Percentiles rank a stretch among this genome's conserved stretches.
phyloP scores from a whole-genome alignment of 768 basidiomycete genomes.

The Hygrocybe coccinea region DNA sequence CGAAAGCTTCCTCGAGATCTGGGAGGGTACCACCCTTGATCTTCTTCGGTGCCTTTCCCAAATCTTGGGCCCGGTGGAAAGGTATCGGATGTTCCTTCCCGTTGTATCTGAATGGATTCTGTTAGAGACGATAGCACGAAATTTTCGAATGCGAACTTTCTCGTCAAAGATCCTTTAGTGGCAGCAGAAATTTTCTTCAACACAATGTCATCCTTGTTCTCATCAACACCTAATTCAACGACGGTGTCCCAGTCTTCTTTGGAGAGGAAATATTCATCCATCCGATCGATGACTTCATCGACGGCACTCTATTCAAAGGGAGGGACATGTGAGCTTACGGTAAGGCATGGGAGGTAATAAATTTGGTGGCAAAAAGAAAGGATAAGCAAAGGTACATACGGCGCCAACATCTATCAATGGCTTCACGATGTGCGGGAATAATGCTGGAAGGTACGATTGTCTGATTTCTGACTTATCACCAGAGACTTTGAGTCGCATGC shows the following conservation, averaged over 20 bases:
- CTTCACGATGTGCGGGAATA: conserved; percentile 74
- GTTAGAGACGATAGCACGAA: not conserved
- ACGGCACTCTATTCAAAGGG: conserved; percentile 57
- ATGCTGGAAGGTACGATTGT: conserved; percentile 84
- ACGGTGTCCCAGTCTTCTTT: conserved; percentile 97
- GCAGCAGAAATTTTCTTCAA: conserved; percentile 79
- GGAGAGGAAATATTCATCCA: conserved; percentile 93
- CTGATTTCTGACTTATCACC: conserved; percentile 88
- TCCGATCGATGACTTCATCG: conserved; percentile 73
- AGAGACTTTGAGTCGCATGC: conserved; percentile 92
- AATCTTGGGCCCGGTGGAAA: conserved; percentile 83
- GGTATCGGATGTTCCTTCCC: conserved; percentile 85
- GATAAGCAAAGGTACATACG: conserved; percentile 57
- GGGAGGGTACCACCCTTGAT: conserved; percentile 70
- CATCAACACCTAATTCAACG: conserved; percentile 86
- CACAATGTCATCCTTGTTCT: conserved; percentile 65
- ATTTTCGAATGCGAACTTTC: conserved; percentile 50
- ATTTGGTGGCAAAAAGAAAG: not conserved
- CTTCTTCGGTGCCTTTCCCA: conserved; percentile 78
- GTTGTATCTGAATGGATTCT: conserved; percentile 64
- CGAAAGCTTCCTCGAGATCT: conserved; percentile 89
- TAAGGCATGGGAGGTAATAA: conserved; percentile 1
- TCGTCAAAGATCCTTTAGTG: conserved; percentile 81
- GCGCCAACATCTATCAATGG: conserved; percentile 72
- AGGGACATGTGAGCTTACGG: conserved; percentile 9